These are phyloP conservation scores for Tetradesmus lagerheimii DNA, from an alignment of 139 green algal genomes.

Conservation along the genomic window DNA sequence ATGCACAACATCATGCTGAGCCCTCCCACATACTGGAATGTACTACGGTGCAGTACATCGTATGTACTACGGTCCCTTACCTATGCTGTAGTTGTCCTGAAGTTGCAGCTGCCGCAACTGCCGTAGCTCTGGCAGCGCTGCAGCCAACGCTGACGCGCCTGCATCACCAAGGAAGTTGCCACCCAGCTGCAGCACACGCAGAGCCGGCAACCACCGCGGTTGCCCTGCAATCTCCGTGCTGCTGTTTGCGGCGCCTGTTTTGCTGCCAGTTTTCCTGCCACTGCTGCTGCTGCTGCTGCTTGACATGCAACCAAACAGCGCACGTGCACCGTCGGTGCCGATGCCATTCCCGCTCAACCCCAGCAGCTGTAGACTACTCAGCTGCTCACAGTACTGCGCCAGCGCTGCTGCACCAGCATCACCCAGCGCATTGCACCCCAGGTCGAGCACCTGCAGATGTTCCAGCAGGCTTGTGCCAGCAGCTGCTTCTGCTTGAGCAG, in stretches of 20 bases:
- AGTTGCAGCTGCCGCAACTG: conserved; percentile 8
- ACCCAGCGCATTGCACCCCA: not conserved
- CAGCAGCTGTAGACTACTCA: conserved; percentile 4
- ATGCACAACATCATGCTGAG: no score
- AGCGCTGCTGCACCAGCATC: not conserved
- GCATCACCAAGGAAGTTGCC: conserved; percentile 33
- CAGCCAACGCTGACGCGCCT: not conserved
- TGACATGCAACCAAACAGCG: conserved; percentile 8
- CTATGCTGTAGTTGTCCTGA: conserved; percentile 46
- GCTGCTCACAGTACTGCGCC: not conserved
- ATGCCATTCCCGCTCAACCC: conserved; percentile 5
- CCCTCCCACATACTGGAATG: no score
- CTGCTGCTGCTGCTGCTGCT: not conserved
- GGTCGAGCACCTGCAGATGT: conserved; percentile 2
- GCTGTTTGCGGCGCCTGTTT: not conserved
- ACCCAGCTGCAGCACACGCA: conserved; percentile 26
- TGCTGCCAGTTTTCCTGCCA: not conserved
- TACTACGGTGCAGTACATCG: no score
- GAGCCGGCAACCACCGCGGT: not conserved
- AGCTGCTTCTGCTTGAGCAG: no score
- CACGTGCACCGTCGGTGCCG: not conserved
- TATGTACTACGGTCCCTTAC: not conserved
- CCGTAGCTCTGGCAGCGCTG: not conserved
- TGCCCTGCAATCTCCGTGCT: not conserved
- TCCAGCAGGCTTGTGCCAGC: not conserved